phyloP scores from a whole-genome alignment of 106 monocot species.

The Dendrobium chrysotoxum region DNA sequence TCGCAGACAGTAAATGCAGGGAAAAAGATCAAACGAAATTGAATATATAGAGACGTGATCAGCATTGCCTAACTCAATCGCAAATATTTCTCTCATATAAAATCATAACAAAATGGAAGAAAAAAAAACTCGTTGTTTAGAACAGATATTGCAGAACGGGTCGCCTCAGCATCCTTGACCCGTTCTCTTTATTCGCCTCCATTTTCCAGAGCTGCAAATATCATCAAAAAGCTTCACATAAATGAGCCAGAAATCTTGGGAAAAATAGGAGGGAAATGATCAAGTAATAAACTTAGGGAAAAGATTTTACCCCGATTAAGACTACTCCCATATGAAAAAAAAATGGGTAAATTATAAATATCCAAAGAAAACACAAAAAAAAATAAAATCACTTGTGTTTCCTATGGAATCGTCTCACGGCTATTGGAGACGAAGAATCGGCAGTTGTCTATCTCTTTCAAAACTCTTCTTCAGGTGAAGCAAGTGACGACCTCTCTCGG shows the following conservation, averaged over 20 bases:
- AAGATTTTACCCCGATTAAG: neutral
- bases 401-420: neutral
- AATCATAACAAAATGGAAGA: neutral
- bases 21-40: neutral
- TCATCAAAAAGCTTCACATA: neutral
- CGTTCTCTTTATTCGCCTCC: neutral
- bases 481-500: no score
- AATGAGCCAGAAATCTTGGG: neutral
- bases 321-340: neutral
- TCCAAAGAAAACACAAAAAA: neutral
- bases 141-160: constrained; percentile 3
- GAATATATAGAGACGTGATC: no score
- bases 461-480: no score
- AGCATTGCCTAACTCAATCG: neutral
- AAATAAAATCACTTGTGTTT: neutral
- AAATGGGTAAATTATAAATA: neutral
- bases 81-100: neutral
- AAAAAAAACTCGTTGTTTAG: neutral
- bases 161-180: neutral
- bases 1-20: no score
- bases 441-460: neutral
- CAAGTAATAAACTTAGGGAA: neutral
- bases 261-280: neutral
- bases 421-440: neutral
- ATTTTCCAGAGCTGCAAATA: neutral